phyloP scores from a whole-genome alignment of 345 rosid genomes.

The Hypericum perforatum region DNA sequence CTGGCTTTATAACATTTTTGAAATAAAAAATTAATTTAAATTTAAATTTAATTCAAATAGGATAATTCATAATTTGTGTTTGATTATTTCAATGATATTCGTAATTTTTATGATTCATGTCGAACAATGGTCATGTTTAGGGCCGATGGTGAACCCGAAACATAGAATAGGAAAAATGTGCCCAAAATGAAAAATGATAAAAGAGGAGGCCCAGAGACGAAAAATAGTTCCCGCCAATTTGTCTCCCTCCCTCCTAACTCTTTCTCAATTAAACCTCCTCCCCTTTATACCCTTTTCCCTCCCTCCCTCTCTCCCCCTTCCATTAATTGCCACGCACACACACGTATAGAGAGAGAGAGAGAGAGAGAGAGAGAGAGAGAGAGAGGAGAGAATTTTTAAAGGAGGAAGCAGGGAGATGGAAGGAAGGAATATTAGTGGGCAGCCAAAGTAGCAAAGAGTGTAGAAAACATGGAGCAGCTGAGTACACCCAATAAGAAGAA shows the following conservation, averaged over 20 bases:
- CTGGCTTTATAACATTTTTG: too few relatives aligned
- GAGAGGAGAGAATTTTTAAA: background rate
- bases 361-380: too few relatives aligned
- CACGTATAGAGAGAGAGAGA: too few relatives aligned
- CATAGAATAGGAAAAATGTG: too few relatives aligned
- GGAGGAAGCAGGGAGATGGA: background rate
- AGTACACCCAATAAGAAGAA: slow-evolving; percentile 52
- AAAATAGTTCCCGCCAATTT: background rate
- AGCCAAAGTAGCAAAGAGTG: too few relatives aligned
- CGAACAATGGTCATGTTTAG: too few relatives aligned
- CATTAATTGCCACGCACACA: background rate
- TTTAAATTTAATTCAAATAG: too few relatives aligned
- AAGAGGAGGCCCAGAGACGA: background rate
- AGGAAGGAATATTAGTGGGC: background rate
- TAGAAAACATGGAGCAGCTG: slow-evolving; percentile 22
- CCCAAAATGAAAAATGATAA: background rate
- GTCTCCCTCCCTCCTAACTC: slow-evolving; percentile 15
- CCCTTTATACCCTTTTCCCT: slow-evolving; percentile 7
- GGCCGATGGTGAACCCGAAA: too few relatives aligned
- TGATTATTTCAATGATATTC: too few relatives aligned
- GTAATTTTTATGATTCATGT: too few relatives aligned
- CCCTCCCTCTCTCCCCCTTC: background rate
- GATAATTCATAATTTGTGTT: too few relatives aligned
- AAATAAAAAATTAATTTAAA: too few relatives aligned
- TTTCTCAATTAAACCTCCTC: slow-evolving; percentile 1